These are phyloP conservation scores for Magnusiomyces paraingens DNA, from an alignment of 1,139 yeast genomes.

Conservation along the genomic window DNA sequence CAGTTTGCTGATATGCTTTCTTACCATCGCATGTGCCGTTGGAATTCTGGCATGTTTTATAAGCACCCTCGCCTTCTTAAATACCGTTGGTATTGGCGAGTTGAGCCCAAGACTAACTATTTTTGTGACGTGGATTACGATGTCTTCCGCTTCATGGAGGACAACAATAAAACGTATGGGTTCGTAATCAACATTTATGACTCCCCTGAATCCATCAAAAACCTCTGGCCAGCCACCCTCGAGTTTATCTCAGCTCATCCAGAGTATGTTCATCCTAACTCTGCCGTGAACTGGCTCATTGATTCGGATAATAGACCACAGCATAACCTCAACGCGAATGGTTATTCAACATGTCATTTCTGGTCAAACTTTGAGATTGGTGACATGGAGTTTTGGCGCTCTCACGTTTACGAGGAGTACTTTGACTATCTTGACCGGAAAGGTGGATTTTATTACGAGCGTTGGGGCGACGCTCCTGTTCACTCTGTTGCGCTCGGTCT, in stretches of 20 bases:
- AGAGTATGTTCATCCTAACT: constrained; percentile 56
- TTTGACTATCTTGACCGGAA: constrained; percentile 55
- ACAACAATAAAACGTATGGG: constrained; percentile 59
- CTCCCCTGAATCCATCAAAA: constrained; percentile 52
- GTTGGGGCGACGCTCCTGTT: constrained; percentile 93
- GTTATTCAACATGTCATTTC: constrained; percentile 80
- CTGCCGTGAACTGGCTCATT: constrained; percentile 67
- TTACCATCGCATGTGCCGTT: constrained; percentile 77
- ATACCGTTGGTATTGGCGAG: constrained; percentile 66
- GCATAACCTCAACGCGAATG: constrained; percentile 47
- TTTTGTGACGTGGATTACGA: constrained; percentile 67
- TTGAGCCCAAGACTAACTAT: constrained; percentile 69
- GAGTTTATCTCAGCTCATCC: constrained; percentile 52
- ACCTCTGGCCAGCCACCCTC: constrained; percentile 66
- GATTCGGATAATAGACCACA: constrained; percentile 41
- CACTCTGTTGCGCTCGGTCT: constrained; percentile 68
- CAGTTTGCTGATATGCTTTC: constrained; percentile 59
- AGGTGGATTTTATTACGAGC: constrained; percentile 78
- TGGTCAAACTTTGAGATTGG: constrained; percentile 84
- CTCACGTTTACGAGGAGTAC: constrained; percentile 59
- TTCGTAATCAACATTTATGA: constrained; percentile 65
- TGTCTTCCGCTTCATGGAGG: constrained; percentile 66
- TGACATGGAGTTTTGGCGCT: constrained; percentile 71
- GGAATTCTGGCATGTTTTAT: constrained; percentile 59
- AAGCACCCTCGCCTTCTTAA: constrained; percentile 53